These are phyloP conservation scores for Delonix regia DNA, from an alignment of 306 rosid genomes.

Conservation along the genomic window DNA sequence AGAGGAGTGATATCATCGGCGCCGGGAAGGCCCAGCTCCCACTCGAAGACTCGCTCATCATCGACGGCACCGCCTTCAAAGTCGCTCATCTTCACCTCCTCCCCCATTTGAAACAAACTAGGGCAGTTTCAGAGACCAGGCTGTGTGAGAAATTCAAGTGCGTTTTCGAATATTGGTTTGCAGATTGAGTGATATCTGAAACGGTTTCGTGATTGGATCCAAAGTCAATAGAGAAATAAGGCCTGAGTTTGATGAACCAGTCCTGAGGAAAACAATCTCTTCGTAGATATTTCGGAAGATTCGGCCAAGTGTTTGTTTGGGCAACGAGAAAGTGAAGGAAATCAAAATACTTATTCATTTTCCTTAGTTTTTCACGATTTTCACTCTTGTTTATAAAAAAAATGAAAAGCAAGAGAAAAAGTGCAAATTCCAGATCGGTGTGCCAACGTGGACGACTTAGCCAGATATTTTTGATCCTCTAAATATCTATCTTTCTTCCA, in stretches of 20 bases:
- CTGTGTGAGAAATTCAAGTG: neutral
- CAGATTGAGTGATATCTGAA: neutral
- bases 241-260: neutral
- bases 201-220: neutral
- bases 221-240: neutral
- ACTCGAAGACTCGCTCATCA: slow-evolving; percentile 64
- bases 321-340: neutral
- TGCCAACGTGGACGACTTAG: slow-evolving; percentile 46
- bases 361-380: no score
- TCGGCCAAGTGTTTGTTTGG: neutral
- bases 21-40: slow-evolving; percentile 78
- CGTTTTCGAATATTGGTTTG: neutral
- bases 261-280: neutral
- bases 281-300: neutral
- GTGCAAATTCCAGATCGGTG: slow-evolving; percentile 43
- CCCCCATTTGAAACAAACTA: slow-evolving; percentile 53
- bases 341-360: neutral
- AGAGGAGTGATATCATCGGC: slow-evolving; percentile 70
- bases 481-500: slow-evolving; percentile 28
- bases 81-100: slow-evolving; percentile 65
- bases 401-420: slow-evolving; percentile 31
- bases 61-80: slow-evolving; percentile 40
- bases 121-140: neutral
- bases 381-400: neutral
- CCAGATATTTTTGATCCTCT: slow-evolving; percentile 47